These are phyloP conservation scores for Amphirosellinia nigrospora DNA, from an alignment of 495 filamentous ascomycete genomes.

Conservation along the genomic window DNA sequence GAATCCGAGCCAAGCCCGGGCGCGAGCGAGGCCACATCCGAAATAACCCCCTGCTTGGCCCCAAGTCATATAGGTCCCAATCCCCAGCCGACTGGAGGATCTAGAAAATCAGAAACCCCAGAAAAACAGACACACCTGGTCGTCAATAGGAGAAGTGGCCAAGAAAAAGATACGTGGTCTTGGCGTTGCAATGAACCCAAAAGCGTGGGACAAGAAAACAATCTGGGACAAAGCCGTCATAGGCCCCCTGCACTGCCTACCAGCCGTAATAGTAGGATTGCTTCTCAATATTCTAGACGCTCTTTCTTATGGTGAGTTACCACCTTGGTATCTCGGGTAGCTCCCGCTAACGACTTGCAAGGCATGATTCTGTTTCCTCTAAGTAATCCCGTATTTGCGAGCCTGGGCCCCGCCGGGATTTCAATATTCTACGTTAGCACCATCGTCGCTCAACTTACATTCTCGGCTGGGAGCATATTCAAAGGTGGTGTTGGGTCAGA, in stretches of 20 bases:
- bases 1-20: conserved; percentile 10
- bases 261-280: conserved; percentile 85
- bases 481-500: conserved; percentile 94
- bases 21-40: conserved; percentile 35
- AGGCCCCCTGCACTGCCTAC: conserved; percentile 71
- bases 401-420: conserved; percentile 88
- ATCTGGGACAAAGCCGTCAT: conserved; percentile 70
- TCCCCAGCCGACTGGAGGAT: conserved; percentile 41
- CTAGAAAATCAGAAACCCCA: conserved; percentile 50
- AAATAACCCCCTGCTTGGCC: conserved; percentile 47
- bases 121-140: conserved; percentile 4
- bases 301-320: conserved; percentile 79
- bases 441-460: conserved; percentile 92
- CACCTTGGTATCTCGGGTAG: not conserved
- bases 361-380: conserved; percentile 95
- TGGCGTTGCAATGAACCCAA: conserved; percentile 58
- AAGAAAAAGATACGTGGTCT: conserved; percentile 29
- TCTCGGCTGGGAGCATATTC: conserved; percentile 88
- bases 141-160: conserved; percentile 23
- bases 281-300: conserved; percentile 94
- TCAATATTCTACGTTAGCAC: conserved; percentile 99
- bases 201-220: conserved; percentile 70
- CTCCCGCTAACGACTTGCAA: conserved; percentile 37
- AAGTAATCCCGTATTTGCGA: conserved; percentile 79
- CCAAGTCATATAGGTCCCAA: conserved; percentile 34